These are phyloP conservation scores for Heracleum sosnowskyi DNA, from an alignment of 129 eudicot genomes.

Conservation along the genomic window DNA sequence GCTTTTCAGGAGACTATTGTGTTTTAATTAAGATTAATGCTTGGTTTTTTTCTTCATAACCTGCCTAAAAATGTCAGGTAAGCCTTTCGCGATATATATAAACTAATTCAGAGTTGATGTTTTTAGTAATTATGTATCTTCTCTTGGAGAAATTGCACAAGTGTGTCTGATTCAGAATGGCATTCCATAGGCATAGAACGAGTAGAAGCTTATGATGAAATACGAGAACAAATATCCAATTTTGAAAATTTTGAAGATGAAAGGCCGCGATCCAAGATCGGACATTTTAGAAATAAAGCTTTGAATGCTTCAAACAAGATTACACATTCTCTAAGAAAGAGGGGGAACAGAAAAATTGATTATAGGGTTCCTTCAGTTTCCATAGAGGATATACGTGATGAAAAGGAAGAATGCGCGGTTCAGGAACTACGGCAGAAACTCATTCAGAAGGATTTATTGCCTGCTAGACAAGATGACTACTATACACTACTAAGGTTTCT, in stretches of 20 bases:
- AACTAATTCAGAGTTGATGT: neutral
- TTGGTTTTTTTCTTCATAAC: slow-evolving; percentile 34
- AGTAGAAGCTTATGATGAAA: slow-evolving; percentile 47
- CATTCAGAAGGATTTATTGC: slow-evolving; percentile 49
- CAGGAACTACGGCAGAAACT: slow-evolving; percentile 54
- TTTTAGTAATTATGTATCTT: neutral
- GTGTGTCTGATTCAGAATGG: slow-evolving; percentile 1
- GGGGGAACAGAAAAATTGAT: slow-evolving; percentile 62
- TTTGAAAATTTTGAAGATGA: slow-evolving; percentile 69
- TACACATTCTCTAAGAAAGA: slow-evolving; percentile 56
- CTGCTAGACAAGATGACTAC: slow-evolving; percentile 67
- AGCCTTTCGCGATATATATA: slow-evolving; percentile 2
- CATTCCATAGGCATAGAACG: slow-evolving; percentile 47
- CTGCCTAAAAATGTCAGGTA: slow-evolving; percentile 60
- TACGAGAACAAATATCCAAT: slow-evolving; percentile 53
- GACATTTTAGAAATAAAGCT: slow-evolving; percentile 56
- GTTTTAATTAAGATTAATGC: slow-evolving; percentile 16
- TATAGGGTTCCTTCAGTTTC: slow-evolving; percentile 61
- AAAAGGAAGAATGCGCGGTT: slow-evolving; percentile 57
- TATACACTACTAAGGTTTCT: slow-evolving; percentile 69
- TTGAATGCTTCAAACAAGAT: slow-evolving; percentile 68
- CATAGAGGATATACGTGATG: slow-evolving; percentile 76
- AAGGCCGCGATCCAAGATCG: slow-evolving; percentile 46
- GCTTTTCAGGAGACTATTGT: slow-evolving; percentile 16
- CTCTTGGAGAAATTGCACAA: neutral